Evolutionary conservation across 805 yeast species (phyloP).

Genomic region (Wickerhamomyces queroliae): DNA sequence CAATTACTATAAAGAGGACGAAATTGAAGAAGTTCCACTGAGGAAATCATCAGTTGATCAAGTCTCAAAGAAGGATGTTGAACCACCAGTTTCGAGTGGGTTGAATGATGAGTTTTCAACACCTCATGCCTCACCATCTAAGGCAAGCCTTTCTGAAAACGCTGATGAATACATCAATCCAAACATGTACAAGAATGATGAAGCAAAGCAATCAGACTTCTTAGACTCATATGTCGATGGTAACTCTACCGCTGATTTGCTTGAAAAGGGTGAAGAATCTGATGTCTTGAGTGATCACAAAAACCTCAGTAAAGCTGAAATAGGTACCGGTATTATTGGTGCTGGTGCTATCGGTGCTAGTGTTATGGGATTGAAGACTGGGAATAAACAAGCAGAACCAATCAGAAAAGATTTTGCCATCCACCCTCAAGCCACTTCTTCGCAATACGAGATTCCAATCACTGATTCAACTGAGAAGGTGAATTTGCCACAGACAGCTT

Average conservation of each 20-base stretch:
- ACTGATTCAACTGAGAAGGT: conserved; percentile 5
- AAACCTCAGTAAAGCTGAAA: background rate
- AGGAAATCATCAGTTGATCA: conserved; percentile 9
- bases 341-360: conserved; percentile 12
- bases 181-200: conserved; percentile 4
- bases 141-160: conserved; percentile 7
- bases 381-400: conserved; percentile 5
- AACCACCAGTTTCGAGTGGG: background rate
- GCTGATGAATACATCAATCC: background rate
- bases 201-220: conserved; percentile 21
- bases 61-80: conserved; percentile 4
- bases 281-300: conserved; percentile 1
- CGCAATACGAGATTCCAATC: no score
- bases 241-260: conserved; percentile 11
- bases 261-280: conserved; percentile 2
- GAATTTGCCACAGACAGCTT: background rate
- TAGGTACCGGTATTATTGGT: conserved; percentile 1
- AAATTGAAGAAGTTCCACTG: conserved; percentile 7
- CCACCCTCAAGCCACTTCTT: background rate
- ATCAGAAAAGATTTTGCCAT: conserved; percentile 8
- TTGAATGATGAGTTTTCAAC: conserved; percentile 8
- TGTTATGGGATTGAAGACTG: conserved; percentile 11
- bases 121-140: conserved; percentile 3
- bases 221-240: conserved; percentile 22
- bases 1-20: conserved; percentile 1